phyloP scores from a whole-genome alignment of 2,329 filamentous ascomycete species.

The Arthrobotrys sinensis region DNA sequence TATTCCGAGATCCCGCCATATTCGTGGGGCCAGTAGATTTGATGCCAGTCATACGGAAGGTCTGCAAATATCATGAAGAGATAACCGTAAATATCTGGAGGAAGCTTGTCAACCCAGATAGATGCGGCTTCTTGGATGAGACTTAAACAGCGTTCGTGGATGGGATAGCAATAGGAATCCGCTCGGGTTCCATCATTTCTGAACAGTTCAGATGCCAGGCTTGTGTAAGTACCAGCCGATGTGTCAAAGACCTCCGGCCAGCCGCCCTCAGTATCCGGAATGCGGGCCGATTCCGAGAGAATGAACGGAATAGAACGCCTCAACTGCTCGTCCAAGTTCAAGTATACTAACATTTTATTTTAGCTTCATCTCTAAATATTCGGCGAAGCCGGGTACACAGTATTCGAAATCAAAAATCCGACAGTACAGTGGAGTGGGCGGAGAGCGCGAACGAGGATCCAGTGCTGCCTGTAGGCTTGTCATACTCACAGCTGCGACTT shows the following conservation, averaged over 20 bases:
- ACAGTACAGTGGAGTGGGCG: too few relatives aligned
- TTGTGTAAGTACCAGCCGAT: not conserved
- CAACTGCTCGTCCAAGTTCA: not conserved
- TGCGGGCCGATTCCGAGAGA: not conserved
- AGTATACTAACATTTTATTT: not conserved
- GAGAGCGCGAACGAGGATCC: not conserved
- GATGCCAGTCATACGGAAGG: not conserved
- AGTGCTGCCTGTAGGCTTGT: not conserved
- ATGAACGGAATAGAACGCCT: not conserved
- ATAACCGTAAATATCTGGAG: not conserved
- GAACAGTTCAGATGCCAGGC: not conserved
- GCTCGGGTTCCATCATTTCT: not conserved
- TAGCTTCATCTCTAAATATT: not conserved
- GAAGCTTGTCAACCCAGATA: not conserved
- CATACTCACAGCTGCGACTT: not conserved
- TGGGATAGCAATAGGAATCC: not conserved
- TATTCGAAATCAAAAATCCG: not conserved
- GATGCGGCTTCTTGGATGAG: not conserved
- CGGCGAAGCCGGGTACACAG: not conserved
- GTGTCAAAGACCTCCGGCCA: not conserved
- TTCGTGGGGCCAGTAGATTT: not conserved
- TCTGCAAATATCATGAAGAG: not conserved
- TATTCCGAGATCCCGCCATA: slow-evolving; percentile 7
- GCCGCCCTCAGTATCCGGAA: not conserved
- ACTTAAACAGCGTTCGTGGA: not conserved